A percentile compares a stretch with the other conserved stretches of the same genome.
These are phyloP conservation scores for Plantago ovata DNA, from an alignment of 257 asterid species.

Conservation along the genomic window DNA sequence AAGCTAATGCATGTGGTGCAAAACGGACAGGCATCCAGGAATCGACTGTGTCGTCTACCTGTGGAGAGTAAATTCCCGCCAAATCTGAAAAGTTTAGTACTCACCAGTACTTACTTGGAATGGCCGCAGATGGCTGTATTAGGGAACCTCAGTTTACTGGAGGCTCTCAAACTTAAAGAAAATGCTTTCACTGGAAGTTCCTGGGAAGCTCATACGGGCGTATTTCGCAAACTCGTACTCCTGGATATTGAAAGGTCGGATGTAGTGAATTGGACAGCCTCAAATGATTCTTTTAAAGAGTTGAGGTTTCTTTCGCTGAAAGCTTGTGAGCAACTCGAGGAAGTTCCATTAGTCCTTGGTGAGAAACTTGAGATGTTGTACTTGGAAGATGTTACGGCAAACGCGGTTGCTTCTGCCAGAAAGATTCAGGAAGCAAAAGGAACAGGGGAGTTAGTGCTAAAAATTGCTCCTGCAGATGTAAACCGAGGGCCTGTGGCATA, in stretches of 20 bases:
- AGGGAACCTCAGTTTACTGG: background rate
- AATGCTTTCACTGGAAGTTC: background rate
- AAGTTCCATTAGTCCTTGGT: background rate
- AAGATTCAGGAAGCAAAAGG: background rate
- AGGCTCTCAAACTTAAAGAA: slow-evolving; percentile 1
- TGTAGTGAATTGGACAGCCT: background rate
- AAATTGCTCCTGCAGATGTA: no score
- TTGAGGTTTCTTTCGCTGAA: background rate
- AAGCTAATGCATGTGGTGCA: background rate
- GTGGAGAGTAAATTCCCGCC: background rate
- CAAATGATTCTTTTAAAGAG: background rate
- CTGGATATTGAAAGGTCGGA: background rate
- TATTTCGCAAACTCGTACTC: background rate
- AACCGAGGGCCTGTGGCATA: no score
- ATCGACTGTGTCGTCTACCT: background rate
- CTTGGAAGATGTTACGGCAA: background rate
- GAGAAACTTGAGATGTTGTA: background rate
- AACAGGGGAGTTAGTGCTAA: no score
- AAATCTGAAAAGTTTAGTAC: background rate
- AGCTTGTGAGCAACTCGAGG: background rate
- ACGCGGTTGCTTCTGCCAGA: background rate
- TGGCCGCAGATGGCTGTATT: background rate
- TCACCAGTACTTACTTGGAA: background rate
- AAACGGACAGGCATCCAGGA: background rate
- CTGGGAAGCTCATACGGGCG: background rate